Evolutionary conservation across 768 basidiomycete species (phyloP), one percentile per base, ranked within the genome.

Genomic region (Nevesoporus exiguus): DNA sequence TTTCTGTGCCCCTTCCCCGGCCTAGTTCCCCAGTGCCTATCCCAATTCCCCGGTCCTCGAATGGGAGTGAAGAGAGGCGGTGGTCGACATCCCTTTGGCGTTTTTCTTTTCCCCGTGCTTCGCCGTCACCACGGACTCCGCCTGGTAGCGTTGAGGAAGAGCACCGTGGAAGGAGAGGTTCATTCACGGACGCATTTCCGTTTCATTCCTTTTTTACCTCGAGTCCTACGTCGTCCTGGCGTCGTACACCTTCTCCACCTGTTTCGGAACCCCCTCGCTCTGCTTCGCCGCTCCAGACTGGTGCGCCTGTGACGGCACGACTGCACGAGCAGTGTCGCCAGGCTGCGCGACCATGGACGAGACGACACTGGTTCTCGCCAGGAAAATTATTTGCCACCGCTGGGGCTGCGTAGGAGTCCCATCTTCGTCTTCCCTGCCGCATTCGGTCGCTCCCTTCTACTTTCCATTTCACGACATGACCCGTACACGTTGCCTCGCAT

Each of bases 351-450:
- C 68, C 69, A 58, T 73, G 77, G 53, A 68, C 77, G 53, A 73
- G 75, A 61, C 75, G 78, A 34, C 71, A 75, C 59, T 83, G 82
- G 82, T 82, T 82, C 65, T 76, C 77, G 50, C 74, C 80, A 27
- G 76, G 76, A 66, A 77, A 77, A 67, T 63, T 82, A 58, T 79
- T 81, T 60, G 64, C 75, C 57, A 72, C 77, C 45, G 63, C 75
- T 50, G 74, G 74, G 51, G 73, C 70, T 43, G 65, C 69, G 52
- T 71, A 71, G 69, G 56, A 42, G 29, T 27, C 25, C 44, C 37
- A n/a, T 30, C 5, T 13, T 15, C 36, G 44, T 54, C 44, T 27
- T 61, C 59, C 44, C 45, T 57, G 53, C 19, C 22, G 19, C 54
- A 39, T 45, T 50, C 25, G 33, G 48, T 39, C 47, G 4, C 39